Evolutionary conservation across 2,329 filamentous ascomycete species (phyloP), one percentile per base, ranked within the genome.

Genomic region (Plenodomus lindquistii): DNA sequence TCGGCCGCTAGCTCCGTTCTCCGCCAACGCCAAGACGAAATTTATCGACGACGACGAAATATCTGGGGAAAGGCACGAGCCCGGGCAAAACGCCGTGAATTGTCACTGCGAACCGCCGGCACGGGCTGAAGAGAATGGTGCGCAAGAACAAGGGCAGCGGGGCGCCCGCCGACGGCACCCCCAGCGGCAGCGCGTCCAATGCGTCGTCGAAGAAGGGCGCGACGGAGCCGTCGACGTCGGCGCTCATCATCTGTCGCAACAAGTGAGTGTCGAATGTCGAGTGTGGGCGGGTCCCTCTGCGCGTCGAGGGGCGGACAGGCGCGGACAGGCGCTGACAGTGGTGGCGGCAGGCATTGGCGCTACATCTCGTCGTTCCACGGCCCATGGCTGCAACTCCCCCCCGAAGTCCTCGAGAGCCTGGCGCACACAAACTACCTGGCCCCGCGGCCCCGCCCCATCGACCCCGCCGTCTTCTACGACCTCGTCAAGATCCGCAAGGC

Each of bases 351-450:
- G 70, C 88, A 93, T 75, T 93, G 89, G 89, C 83, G 85, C 55
- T 90, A 91, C 70, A 91, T 94, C 50, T 91, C 88, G 18, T 88
- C 86, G 21, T 94, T 89, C 65, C 86, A 92, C 66, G 90, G 89
- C 19, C 85, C 88, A 59, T 94, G 90, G 90, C 82, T 92, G 13
- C 86, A 91, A 71, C 78, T 93, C 47, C 87, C 89, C 17, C 82
- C 85, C 54, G 89, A 93, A 71, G 83, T 91, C 47, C 85, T 95
- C 72, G 87, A 92, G 70, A 85, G 82, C 41, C 81, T 94, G 42
- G 89, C 89, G 45, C 85, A 90, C 74, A 85, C 84, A 69, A 94
- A 93, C 74, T 92, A 87, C 75, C 85, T 87, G 56, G 85, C 87
- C 57, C 86, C 87, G 15, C 83, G 85, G 21, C 90, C 90, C 9